Conservation (phyloP, 371 early-diverging fungal genomes). For the Mitosporidium daphniae region DNA sequence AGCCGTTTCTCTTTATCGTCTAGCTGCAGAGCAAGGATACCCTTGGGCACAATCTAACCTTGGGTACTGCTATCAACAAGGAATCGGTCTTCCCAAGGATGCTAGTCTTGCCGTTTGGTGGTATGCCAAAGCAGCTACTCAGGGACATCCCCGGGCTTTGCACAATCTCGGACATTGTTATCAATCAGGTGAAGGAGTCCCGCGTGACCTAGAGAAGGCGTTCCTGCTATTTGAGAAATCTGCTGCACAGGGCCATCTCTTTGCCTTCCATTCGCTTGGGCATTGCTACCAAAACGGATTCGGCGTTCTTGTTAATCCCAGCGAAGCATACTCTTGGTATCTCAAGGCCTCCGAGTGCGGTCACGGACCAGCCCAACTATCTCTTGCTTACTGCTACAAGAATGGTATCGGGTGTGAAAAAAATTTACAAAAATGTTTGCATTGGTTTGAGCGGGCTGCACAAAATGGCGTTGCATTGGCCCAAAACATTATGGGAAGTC, state of each 20-base stretch:
- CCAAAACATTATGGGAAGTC: constrained; percentile 15
- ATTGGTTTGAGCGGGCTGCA: constrained; percentile 26
- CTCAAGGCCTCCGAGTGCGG: constrained; percentile 17
- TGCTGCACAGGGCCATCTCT: constrained; percentile 14
- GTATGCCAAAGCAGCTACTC: constrained; percentile 29
- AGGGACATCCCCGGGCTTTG: constrained; percentile 36
- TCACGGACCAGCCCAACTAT: constrained; percentile 6
- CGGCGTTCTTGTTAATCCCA: constrained; percentile 3
- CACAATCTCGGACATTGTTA: constrained; percentile 31
- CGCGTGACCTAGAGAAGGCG: constrained; percentile 15
- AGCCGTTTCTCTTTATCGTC: constrained; percentile 10
- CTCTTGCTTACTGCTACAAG: constrained; percentile 17
- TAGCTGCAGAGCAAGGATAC: constrained; percentile 11
- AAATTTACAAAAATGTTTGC: constrained; percentile 16
- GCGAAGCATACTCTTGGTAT: constrained; percentile 15
- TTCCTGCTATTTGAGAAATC: constrained; percentile 23
- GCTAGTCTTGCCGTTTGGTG: constrained; percentile 21
- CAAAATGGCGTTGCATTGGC: constrained; percentile 15
- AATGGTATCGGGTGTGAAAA: constrained; percentile 26
- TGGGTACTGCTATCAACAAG: constrained; percentile 39
- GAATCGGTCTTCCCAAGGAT: constrained; percentile 25
- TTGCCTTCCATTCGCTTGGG: constrained; percentile 4
- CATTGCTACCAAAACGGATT: constrained; percentile 4
- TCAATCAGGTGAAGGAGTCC: constrained; percentile 8
- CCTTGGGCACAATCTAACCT: constrained; percentile 37